A percentile compares a stretch with the other conserved stretches of the same genome.
phyloP scores from a whole-genome alignment of 495 filamentous ascomycete species.

The Astrocystis sublimbata region DNA sequence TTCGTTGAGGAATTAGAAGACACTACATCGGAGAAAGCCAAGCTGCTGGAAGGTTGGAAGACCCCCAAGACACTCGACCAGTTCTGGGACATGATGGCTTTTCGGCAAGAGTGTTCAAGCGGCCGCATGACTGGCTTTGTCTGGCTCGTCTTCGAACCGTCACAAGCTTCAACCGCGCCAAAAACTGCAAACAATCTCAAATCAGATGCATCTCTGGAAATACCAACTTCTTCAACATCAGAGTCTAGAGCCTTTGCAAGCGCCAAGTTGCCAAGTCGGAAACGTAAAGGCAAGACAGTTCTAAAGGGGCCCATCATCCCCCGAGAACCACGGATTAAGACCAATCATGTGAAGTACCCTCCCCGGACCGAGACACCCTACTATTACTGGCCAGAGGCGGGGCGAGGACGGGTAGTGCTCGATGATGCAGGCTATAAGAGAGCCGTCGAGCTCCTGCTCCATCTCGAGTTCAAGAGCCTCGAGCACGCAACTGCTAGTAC shows the following conservation, averaged over 20 bases:
- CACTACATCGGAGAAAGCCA: slow-evolving; percentile 59
- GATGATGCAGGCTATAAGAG: slow-evolving; percentile 72
- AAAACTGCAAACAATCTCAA: not conserved
- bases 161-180: not conserved
- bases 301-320: slow-evolving; percentile 55
- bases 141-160: slow-evolving; percentile 79
- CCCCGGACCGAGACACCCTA: slow-evolving; percentile 53
- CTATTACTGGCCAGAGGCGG: slow-evolving; percentile 68
- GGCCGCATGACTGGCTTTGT: slow-evolving; percentile 90
- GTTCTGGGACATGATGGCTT: slow-evolving; percentile 99
- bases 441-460: slow-evolving; percentile 75
- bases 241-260: slow-evolving; percentile 17
- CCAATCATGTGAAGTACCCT: slow-evolving; percentile 39
- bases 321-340: slow-evolving; percentile 59
- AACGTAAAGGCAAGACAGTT: slow-evolving; percentile 38
- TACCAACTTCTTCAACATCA: slow-evolving; percentile 13
- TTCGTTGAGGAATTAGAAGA: slow-evolving; percentile 89
- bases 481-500: slow-evolving; percentile 70
- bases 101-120: slow-evolving; percentile 90
- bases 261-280: slow-evolving; percentile 27
- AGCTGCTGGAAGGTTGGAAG: slow-evolving; percentile 64
- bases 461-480: slow-evolving; percentile 76
- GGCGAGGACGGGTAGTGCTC: slow-evolving; percentile 70
- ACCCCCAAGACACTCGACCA: slow-evolving; percentile 79
- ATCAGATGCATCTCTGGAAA: not conserved